Conservation (phyloP, 257 asterid genomes). For the Handroanthus guayacan region DNA sequence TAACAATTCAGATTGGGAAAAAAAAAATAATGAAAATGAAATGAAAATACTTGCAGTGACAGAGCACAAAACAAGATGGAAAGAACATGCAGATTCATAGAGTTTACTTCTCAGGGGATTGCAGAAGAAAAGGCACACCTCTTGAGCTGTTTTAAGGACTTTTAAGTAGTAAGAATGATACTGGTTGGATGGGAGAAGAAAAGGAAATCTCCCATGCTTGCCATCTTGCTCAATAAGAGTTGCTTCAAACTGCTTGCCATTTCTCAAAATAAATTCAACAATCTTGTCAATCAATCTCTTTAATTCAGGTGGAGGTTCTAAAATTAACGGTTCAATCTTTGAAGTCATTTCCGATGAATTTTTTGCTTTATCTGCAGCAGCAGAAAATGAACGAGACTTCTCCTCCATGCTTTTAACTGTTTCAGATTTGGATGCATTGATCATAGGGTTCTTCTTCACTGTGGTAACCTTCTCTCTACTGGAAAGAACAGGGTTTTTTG, state of each 20-base stretch:
- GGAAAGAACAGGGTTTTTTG: constrained; percentile 45
- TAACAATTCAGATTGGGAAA: neutral
- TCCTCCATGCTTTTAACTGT: constrained; percentile 48
- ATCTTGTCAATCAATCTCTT: constrained; percentile 77
- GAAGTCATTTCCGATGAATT: constrained; percentile 42
- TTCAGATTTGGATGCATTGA: constrained; percentile 52
- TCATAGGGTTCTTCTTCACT: constrained; percentile 66
- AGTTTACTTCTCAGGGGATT: neutral
- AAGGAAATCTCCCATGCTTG: constrained; percentile 74
- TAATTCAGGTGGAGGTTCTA: constrained; percentile 86
- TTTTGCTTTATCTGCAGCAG: constrained; percentile 48
- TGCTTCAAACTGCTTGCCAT: constrained; percentile 87
- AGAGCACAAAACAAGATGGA: neutral
- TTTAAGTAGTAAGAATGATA: constrained; percentile 81
- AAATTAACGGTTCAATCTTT: constrained; percentile 45
- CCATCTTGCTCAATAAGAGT: constrained; percentile 81
- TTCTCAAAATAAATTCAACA: constrained; percentile 74
- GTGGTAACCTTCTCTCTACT: constrained; percentile 54
- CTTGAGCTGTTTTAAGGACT: constrained; percentile 67
- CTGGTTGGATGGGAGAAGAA: constrained; percentile 81
- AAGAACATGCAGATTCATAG: neutral
- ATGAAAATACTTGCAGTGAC: neutral
- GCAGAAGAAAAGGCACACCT: constrained; percentile 54
- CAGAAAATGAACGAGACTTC: constrained; percentile 42
- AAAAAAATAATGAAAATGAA: neutral